phyloP scores from a whole-genome alignment of 345 rosid genomes.

The Moricandia moricandioides region DNA sequence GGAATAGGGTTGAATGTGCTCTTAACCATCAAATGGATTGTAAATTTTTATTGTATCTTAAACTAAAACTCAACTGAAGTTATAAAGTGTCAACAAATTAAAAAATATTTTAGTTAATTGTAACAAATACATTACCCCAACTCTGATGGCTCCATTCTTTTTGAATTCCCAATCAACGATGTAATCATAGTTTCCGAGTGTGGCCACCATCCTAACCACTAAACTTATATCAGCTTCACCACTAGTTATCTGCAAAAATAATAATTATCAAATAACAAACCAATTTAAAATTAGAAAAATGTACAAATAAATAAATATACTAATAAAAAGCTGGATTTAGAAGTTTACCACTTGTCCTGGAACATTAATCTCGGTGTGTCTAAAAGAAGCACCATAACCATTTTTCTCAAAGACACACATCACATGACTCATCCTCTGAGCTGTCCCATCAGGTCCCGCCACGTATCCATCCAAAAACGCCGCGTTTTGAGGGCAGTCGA shows the following conservation, averaged over 20 bases:
- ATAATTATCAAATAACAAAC: background rate
- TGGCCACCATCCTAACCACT: slow-evolving; percentile 73
- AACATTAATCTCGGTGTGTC: slow-evolving; percentile 69
- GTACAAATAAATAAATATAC: background rate
- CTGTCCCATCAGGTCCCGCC: slow-evolving; percentile 57
- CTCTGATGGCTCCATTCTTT: slow-evolving; percentile 59
- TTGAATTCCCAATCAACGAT: slow-evolving; percentile 79
- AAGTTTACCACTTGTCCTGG: slow-evolving; percentile 65
- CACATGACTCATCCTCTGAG: slow-evolving; percentile 46
- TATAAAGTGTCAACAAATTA: background rate
- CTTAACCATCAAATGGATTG: too few relatives aligned
- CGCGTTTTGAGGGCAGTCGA: slow-evolving; percentile 68
- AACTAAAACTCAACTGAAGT: background rate
- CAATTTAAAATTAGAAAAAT: background rate
- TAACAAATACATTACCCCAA: slow-evolving; percentile 45
- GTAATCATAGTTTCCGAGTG: slow-evolving; percentile 80
- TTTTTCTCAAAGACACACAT: slow-evolving; percentile 68
- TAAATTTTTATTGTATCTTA: background rate
- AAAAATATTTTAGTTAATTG: background rate
- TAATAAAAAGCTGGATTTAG: background rate
- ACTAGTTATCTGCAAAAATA: slow-evolving; percentile 49
- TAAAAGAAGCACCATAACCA: slow-evolving; percentile 55
- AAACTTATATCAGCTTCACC: slow-evolving; percentile 64
- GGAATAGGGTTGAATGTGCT: too few relatives aligned
- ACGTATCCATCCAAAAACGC: slow-evolving; percentile 54